Conservation (phyloP, 768 basidiomycete genomes). For the Suillus alpinus region DNA sequence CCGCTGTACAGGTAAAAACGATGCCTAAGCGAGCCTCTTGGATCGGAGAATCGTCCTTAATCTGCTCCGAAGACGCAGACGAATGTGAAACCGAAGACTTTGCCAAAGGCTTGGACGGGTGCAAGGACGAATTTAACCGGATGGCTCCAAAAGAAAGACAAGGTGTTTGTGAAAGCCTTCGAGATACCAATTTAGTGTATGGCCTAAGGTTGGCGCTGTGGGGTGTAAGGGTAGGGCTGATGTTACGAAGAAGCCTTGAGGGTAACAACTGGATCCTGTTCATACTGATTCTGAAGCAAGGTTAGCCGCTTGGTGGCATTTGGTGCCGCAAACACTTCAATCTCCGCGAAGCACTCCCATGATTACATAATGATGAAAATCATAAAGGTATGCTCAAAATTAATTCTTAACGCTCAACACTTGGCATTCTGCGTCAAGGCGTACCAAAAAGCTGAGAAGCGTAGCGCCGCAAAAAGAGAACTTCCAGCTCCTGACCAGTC, state of each 20-base stretch:
- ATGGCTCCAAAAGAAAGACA: slow-evolving; percentile 27
- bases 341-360: not conserved
- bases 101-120: not conserved
- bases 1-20: slow-evolving; percentile 84
- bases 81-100: slow-evolving; percentile 1
- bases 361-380: not conserved
- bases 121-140: slow-evolving; percentile 18
- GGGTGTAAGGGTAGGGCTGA: not conserved
- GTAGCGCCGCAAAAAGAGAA: not conserved
- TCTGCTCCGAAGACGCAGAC: slow-evolving; percentile 7
- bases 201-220: not conserved
- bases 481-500: not conserved
- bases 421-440: not conserved
- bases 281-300: not conserved
- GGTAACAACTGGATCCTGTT: not conserved
- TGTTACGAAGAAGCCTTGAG: not conserved
- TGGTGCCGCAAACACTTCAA: not conserved
- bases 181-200: not conserved
- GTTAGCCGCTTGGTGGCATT: not conserved
- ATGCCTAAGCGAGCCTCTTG: slow-evolving; percentile 64
- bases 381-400: not conserved
- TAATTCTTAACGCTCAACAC: not conserved
- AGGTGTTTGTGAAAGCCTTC: not conserved
- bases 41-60: slow-evolving; percentile 33
- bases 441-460: not conserved